Evolutionary conservation across 768 basidiomycete genomes (phyloP).

Genomic region (Psilocybe sp.): DNA sequence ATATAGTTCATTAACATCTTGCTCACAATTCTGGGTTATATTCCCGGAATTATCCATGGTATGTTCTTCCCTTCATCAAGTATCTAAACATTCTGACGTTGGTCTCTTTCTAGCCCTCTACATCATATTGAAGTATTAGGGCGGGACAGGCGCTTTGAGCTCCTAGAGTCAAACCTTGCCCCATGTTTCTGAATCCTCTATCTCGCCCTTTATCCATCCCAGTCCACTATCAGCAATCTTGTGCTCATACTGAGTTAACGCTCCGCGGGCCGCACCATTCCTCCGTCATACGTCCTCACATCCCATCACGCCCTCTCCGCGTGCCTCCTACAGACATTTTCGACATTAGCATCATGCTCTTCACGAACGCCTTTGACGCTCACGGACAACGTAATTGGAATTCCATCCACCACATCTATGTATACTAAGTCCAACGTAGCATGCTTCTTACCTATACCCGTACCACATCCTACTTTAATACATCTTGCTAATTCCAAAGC

Average conservation of each 20-base stretch:
- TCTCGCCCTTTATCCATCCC: no score
- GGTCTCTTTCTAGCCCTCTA: constrained; percentile 56
- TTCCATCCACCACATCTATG: no score
- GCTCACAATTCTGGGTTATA: constrained; percentile 74
- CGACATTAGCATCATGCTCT: no score
- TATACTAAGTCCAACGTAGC: no score
- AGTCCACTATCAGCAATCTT: no score
- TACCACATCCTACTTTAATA: background rate
- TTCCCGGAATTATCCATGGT: constrained; percentile 81
- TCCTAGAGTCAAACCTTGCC: no score
- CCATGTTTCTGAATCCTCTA: no score
- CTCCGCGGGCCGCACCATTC: background rate
- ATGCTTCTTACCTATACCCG: constrained; percentile 6
- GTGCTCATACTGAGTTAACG: no score
- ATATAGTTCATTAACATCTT: constrained; percentile 68
- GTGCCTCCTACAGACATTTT: background rate
- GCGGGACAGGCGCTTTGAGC: background rate
- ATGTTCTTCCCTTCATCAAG: constrained; percentile 8
- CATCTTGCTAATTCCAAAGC: no score
- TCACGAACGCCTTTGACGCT: no score
- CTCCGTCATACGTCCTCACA: background rate
- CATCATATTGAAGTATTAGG: constrained; percentile 76
- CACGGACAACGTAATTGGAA: no score
- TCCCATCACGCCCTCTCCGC: constrained; percentile 4
- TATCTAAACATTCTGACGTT: constrained; percentile 6